Percentiles rank a stretch among this genome's conserved stretches.
phyloP scores from a whole-genome alignment of 2,329 filamentous ascomycete genomes.

The Aplosporella prunicola region DNA sequence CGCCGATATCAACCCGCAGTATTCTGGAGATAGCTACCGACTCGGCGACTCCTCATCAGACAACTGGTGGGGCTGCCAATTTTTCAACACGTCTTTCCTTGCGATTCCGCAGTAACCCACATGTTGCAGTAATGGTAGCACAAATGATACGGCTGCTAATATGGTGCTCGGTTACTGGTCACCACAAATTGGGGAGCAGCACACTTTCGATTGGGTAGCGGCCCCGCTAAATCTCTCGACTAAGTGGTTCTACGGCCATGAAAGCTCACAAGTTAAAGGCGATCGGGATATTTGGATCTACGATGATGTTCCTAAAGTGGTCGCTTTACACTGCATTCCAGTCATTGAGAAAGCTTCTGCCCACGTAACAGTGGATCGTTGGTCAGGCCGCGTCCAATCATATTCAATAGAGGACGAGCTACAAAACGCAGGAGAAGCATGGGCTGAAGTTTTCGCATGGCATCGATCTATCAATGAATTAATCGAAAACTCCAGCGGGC shows the following conservation, averaged over 20 bases:
- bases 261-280: not conserved
- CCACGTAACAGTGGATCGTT: conserved; percentile 11
- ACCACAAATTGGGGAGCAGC: conserved; percentile 1
- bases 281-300: no score
- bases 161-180: conserved; percentile 9
- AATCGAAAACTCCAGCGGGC: conserved; percentile 11
- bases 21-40: conserved; percentile 2
- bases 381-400: conserved; percentile 6
- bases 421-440: conserved; percentile 3
- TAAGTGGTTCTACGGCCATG: not conserved
- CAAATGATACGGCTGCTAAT: not conserved
- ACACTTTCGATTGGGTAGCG: conserved; percentile 11
- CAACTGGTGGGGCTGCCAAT: no score
- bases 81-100: no score
- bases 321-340: conserved; percentile 14
- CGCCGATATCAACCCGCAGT: conserved; percentile 4
- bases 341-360: conserved; percentile 14
- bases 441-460: conserved; percentile 13
- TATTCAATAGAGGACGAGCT: conserved; percentile 8
- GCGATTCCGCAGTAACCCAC: no score
- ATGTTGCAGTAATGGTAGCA: no score
- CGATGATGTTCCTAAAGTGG: conserved; percentile 4
- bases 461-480: no score
- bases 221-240: not conserved
- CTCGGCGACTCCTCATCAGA: not conserved